These are phyloP conservation scores for Puccinia novopanici DNA, from an alignment of 1,284 basidiomycete genomes.

Conservation along the genomic window DNA sequence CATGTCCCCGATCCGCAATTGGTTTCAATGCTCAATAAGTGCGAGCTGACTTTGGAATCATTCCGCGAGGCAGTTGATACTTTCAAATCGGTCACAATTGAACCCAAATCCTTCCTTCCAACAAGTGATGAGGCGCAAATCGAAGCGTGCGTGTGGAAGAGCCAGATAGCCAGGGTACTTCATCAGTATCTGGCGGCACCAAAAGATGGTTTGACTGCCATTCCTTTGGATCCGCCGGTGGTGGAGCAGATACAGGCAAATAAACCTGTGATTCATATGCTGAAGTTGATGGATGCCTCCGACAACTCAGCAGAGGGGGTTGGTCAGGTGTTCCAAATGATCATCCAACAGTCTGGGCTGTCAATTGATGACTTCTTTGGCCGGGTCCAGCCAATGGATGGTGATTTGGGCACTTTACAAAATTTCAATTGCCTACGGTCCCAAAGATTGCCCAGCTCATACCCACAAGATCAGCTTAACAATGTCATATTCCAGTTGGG, in stretches of 20 bases:
- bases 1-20: not conserved
- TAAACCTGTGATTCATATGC: slow-evolving; percentile 19
- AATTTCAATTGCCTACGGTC: slow-evolving; percentile 11
- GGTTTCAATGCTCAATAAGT: not conserved
- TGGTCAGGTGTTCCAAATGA: slow-evolving; percentile 21
- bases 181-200: not conserved
- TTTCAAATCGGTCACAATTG: not conserved
- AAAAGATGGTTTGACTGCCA: not conserved
- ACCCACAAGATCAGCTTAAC: slow-evolving; percentile 2
- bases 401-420: not conserved
- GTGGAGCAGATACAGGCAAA: not conserved
- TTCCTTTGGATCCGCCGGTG: not conserved
- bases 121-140: not conserved
- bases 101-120: not conserved
- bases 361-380: not conserved
- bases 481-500: slow-evolving; percentile 10
- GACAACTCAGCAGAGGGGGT: slow-evolving; percentile 23
- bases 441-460: not conserved
- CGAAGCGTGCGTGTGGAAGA: not conserved
- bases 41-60: not conserved
- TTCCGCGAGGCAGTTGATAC: not conserved
- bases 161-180: not conserved
- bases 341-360: not conserved
- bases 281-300: slow-evolving; percentile 22
- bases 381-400: slow-evolving; percentile 20